Evolutionary conservation across 495 filamentous ascomycete genomes (phyloP).

Genomic region (Aspergillus nanangensis): DNA sequence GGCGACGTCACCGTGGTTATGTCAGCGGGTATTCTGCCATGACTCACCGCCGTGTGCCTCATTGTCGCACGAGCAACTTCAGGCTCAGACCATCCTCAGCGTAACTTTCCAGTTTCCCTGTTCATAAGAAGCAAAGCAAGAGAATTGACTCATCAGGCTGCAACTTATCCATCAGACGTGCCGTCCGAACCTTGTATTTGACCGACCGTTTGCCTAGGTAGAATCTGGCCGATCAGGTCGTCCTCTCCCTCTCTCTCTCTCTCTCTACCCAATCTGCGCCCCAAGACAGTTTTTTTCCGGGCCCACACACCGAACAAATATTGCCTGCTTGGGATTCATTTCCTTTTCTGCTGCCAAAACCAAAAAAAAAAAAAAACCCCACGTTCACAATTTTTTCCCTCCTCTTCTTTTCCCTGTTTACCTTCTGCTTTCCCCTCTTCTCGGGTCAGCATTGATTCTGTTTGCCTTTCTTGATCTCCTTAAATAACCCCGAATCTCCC

Average conservation of each 20-base stretch:
- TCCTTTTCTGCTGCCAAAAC: not conserved
- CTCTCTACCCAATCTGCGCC: not conserved
- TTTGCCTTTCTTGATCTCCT: conserved; percentile 4
- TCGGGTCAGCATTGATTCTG: not conserved
- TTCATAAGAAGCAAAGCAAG: no score
- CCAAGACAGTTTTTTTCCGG: conserved; percentile 14
- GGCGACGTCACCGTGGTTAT: not conserved
- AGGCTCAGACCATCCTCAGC: not conserved
- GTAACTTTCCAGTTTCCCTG: not conserved
- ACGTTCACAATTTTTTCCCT: conserved; percentile 4
- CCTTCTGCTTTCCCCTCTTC: not conserved
- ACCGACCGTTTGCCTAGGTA: no score
- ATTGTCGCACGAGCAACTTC: not conserved
- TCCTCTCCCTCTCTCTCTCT: not conserved
- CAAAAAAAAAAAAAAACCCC: not conserved
- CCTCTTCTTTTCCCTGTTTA: not conserved
- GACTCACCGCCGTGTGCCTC: not conserved
- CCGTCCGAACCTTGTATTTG: no score
- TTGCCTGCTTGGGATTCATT: conserved; percentile 1
- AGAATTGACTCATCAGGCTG: no score
- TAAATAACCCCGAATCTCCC: conserved; percentile 1
- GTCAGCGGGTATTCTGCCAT: not conserved
- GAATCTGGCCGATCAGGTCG: not conserved
- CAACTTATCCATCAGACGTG: no score
- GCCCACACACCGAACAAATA: conserved; percentile 12